These are phyloP conservation scores for Fusarium solani-melongenae DNA, from an alignment of 2,329 filamentous ascomycete genomes.

Conservation along the genomic window DNA sequence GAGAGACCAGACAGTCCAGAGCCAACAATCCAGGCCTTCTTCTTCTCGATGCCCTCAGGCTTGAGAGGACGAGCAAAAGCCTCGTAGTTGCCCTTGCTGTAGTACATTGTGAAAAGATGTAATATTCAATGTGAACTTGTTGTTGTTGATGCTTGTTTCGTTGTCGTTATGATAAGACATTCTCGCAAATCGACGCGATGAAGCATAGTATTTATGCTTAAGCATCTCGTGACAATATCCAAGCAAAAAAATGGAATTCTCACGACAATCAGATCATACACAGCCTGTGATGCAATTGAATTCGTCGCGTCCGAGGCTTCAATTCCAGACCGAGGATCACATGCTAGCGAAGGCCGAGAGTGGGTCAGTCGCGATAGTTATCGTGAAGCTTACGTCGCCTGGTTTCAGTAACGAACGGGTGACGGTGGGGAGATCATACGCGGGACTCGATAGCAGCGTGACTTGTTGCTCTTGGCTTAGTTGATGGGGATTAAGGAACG, in stretches of 20 bases:
- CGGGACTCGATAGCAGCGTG: neutral
- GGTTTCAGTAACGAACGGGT: neutral
- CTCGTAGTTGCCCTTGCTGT: slow-evolving; percentile 26
- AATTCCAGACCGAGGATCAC: neutral
- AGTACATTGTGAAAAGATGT: slow-evolving; percentile 14
- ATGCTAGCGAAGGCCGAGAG: neutral
- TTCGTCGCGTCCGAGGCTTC: neutral
- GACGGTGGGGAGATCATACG: neutral
- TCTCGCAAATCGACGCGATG: neutral
- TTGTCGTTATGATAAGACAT: neutral
- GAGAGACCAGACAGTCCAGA: slow-evolving; percentile 24
- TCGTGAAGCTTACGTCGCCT: neutral
- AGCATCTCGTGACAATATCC: neutral
- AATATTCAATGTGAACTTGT: neutral
- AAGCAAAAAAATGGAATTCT: neutral
- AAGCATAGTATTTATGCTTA: neutral
- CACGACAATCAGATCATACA: neutral
- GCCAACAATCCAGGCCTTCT: slow-evolving; percentile 19
- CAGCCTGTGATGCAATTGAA: neutral
- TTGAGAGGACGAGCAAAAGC: slow-evolving; percentile 26
- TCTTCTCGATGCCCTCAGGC: slow-evolving; percentile 27
- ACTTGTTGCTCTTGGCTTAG: neutral
- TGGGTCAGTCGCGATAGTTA: neutral
- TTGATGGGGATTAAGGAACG: neutral
- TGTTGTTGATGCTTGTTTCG: neutral